Base-by-base conservation (phyloP, 805 yeast species). In the Candida succiphila region DNA sequence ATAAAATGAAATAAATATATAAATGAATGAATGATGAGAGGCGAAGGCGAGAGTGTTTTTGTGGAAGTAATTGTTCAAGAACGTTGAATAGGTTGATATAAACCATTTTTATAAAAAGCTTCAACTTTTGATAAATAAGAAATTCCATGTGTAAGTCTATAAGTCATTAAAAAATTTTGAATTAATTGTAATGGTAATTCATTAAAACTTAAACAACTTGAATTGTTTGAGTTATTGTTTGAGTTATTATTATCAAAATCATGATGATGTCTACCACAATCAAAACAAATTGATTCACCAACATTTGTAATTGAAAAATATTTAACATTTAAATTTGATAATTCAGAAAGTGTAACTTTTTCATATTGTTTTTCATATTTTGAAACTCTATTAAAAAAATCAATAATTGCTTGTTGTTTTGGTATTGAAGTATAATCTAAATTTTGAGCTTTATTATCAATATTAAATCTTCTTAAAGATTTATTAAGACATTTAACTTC, bases 391-490 rank as follows among this genome's bases (percentile, higher is more conserved):
- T 61, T 60, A 28, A 75, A 61, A 46, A 80, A 80, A 56, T 79
- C 87, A 4, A 55, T 42, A 14, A 78, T 66, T 4, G 86, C 75
- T 6, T 48, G 4, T n/a, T 17, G 16, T 7, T 16, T 48, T 23
- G 64, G 64, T 42, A 73, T 70, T 29, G 72, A 69, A 34, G 51
- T 56, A 51, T 80, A 80, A 49, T 80, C 88, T 25, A 63, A 66
- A 46, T 77, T 78, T 34, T 58, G 61, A 1, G 86, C 68, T 51
- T 80, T 80, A 33, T 74, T 71, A 44, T 71, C 75, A 34, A 79
- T 75, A 53, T 80, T 80, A 51, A 52, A 80, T 37, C 69, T 61
- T 43, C 77, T 54, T 21, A 75, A 62, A 14, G 61, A 61, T 21
- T 53, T 52, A 47, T 75, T 71, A n/a, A 62, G 52, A 45, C 83